These are phyloP conservation scores for Suillus alpinus DNA, from an alignment of 768 basidiomycete genomes.

Conservation along the genomic window DNA sequence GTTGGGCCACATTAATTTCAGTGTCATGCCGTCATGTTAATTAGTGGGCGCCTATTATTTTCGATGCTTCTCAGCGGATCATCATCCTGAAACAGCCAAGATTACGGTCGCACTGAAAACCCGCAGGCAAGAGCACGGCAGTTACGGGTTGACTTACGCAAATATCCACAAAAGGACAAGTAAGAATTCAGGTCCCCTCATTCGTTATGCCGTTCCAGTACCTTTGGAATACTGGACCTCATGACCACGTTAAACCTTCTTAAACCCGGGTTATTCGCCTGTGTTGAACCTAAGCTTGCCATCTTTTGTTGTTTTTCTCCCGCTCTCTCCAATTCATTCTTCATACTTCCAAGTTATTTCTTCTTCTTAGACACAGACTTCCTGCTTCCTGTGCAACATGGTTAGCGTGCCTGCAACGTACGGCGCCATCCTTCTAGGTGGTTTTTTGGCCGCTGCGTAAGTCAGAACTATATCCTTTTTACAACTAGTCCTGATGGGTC, in stretches of 20 bases:
- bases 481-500: neutral
- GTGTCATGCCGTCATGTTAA: neutral
- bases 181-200: neutral
- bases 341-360: neutral
- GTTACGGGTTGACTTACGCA: neutral
- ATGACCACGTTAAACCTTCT: neutral
- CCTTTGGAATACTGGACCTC: slow-evolving; percentile 3
- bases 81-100: neutral
- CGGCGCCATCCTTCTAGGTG: slow-evolving; percentile 29
- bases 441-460: slow-evolving; percentile 28
- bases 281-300: neutral
- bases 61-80: neutral
- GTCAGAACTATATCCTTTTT: neutral
- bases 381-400: neutral
- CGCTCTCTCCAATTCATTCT: neutral
- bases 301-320: neutral
- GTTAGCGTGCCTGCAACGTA: slow-evolving; percentile 18
- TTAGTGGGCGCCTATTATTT: neutral
- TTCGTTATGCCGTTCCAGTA: neutral
- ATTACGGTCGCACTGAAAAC: no score
- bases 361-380: neutral
- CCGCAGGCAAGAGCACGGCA: neutral
- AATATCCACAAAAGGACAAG: neutral
- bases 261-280: neutral
- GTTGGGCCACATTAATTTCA: neutral